Evolutionary conservation across 2,329 filamentous ascomycete genomes (phyloP).

Genomic region (Cladorrhinum sp.): DNA sequence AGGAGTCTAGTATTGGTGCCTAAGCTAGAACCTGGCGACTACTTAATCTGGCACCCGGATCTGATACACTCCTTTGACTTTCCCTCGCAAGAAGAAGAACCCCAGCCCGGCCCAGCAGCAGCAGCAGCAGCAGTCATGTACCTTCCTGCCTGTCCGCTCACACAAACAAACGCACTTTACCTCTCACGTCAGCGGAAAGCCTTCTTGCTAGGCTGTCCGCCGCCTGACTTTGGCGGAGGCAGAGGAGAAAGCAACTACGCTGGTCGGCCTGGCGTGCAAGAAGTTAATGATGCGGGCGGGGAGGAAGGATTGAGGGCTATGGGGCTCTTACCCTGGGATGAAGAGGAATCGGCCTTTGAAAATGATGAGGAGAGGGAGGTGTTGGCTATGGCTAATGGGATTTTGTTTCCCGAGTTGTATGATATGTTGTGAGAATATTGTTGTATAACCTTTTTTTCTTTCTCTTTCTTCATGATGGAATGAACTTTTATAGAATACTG

Average conservation of each 20-base stretch:
- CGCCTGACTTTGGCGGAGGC: conserved; percentile 39
- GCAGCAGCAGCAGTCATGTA: conserved; percentile 31
- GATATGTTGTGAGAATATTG: conserved; percentile 25
- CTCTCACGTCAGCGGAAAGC: conserved; percentile 42
- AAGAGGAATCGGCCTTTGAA: conserved; percentile 34
- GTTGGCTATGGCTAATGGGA: conserved; percentile 38
- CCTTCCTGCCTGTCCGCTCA: conserved; percentile 41
- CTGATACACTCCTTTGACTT: conserved; percentile 54
- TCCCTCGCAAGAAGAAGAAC: conserved; percentile 9
- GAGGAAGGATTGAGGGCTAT: conserved; percentile 40
- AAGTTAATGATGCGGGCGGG: conserved; percentile 40
- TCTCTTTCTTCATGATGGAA: neutral
- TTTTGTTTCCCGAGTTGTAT: conserved; percentile 42
- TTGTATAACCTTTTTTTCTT: neutral
- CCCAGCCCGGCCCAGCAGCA: conserved; percentile 31
- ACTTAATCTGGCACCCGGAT: conserved; percentile 73
- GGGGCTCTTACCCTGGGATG: conserved; percentile 42
- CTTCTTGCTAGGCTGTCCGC: conserved; percentile 41
- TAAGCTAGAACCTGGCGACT: conserved; percentile 68
- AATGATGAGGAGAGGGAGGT: conserved; percentile 35
- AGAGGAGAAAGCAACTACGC: conserved; percentile 35
- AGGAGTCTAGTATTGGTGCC: conserved; percentile 70
- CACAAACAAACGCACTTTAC: conserved; percentile 43
- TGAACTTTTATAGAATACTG: neutral
- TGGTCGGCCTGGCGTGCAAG: conserved; percentile 36